Evolutionary conservation across 2,329 filamentous ascomycete species (phyloP).

Genomic region (Metarhizium robertsii): DNA sequence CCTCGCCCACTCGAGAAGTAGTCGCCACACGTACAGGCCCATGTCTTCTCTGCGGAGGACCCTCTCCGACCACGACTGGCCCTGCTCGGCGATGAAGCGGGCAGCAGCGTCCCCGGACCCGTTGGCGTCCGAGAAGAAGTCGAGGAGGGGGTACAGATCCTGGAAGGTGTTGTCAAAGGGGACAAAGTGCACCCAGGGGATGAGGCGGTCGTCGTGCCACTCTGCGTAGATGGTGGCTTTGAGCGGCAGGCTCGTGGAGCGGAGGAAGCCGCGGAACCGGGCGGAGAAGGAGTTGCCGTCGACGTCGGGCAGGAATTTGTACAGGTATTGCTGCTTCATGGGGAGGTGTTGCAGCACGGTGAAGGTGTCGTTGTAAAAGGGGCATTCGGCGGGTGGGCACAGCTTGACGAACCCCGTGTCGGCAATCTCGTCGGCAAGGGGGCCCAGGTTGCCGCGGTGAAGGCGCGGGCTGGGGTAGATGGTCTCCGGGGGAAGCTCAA

Average conservation of each 20-base stretch:
- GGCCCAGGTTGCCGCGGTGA: constrained; percentile 24
- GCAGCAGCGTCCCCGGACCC: constrained; percentile 44
- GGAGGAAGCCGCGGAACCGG: constrained; percentile 54
- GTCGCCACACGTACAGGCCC: constrained; percentile 53
- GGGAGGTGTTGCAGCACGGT: constrained; percentile 20
- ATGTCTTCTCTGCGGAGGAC: constrained; percentile 57
- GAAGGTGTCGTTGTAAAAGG: constrained; percentile 29
- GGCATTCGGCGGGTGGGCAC: constrained; percentile 29
- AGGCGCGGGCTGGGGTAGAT: constrained; percentile 33
- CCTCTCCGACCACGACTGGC: constrained; percentile 51
- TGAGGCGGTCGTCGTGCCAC: constrained; percentile 63
- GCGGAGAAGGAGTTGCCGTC: constrained; percentile 61
- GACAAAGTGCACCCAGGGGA: constrained; percentile 64
- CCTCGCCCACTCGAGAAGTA: constrained; percentile 49
- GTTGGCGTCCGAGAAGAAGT: constrained; percentile 51
- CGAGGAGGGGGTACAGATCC: constrained; percentile 56
- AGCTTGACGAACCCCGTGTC: constrained; percentile 35
- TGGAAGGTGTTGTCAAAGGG: constrained; percentile 61
- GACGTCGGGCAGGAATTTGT: constrained; percentile 61
- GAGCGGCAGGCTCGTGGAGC: constrained; percentile 55
- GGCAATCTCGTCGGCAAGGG: constrained; percentile 30
- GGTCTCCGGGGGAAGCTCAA: constrained; percentile 33
- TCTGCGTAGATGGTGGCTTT: constrained; percentile 66
- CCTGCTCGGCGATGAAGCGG: constrained; percentile 46
- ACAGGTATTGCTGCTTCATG: constrained; percentile 40